phyloP scores from a whole-genome alignment of 768 basidiomycete genomes.

The Multifurca ochricompacta region DNA sequence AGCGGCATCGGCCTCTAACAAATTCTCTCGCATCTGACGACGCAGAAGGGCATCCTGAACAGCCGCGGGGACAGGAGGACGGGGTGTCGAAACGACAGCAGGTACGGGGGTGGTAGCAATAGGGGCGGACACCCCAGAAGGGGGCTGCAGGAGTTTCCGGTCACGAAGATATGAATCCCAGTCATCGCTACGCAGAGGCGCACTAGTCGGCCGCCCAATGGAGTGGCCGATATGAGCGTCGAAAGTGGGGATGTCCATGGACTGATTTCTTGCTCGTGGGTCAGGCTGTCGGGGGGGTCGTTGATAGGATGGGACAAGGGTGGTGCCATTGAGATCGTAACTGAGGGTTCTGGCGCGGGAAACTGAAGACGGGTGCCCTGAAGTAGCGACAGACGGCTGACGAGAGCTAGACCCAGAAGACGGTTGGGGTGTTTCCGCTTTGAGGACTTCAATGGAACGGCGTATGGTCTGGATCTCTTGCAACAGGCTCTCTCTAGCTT shows the following conservation, averaged over 20 bases:
- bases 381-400: conserved; percentile 56
- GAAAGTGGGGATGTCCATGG: conserved; percentile 57
- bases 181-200: conserved; percentile 64
- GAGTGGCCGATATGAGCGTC: conserved; percentile 39
- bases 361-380: conserved; percentile 28
- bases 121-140: conserved; percentile 71
- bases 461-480: conserved; percentile 75
- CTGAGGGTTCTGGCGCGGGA: conserved; percentile 41
- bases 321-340: conserved; percentile 50
- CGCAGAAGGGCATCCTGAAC: conserved; percentile 67
- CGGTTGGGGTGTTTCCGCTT: conserved; percentile 57
- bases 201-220: conserved; percentile 63
- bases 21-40: conserved; percentile 66
- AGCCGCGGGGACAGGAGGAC: conserved; percentile 56
- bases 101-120: conserved; percentile 53
- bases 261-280: conserved; percentile 61
- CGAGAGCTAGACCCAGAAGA: conserved; percentile 50
- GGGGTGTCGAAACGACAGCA: conserved; percentile 29
- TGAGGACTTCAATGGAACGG: conserved; percentile 67
- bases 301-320: conserved; percentile 47
- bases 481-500: conserved; percentile 62
- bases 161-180: conserved; percentile 87
- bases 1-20: conserved; percentile 36
- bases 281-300: conserved; percentile 64
- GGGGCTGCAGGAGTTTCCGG: conserved; percentile 77